Base-by-base conservation (phyloP, 352 stramenopile genomes). In the Pilasporangium apinafurcum region DNA sequence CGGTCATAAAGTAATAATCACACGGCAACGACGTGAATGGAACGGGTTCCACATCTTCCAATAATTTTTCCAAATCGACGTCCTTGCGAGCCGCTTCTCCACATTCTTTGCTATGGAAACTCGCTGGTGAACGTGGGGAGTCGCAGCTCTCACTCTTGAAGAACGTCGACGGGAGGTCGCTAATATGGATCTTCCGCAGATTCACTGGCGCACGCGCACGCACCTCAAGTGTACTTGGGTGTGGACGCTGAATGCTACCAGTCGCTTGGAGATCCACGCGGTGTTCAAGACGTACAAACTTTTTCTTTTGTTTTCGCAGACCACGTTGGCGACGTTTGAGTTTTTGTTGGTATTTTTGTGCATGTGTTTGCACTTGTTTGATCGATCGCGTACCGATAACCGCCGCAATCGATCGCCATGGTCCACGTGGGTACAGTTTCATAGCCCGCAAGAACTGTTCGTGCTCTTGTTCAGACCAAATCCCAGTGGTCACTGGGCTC, bases 331-430 rank as follows among this genome's bases (percentile, higher is more conserved):
- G 79, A 17, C 78, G 78, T 43, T 81, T 70, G 40, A 92, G 78
- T 56, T 92, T 92, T 52, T 90, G 72, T 45, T 86, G 75, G 60
- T 92, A 92, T 59, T 92, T 92, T 39, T 92, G 80, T 32, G 80
- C 80, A 40, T 92, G 80, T 4, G 80, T 88, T 58, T 88, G 80
- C 43, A 90, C 73, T 42, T 92, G 80, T 53, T 86, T 86, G 53
- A 90, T 84, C 13, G 75, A 85, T 21, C 77, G 72, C 50, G 80
- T 90, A 42, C 75, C 72, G 12, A 92, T 78, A 52, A 82, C 72
- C 28, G 70, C 68, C 3, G 80, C 74, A 38, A 92, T 88, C 10
- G 65, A 69, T 31, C 69, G 74, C 80, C 80, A 92, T 25, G 77
- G 76, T 16, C 77, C 75, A 20, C 68, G 72, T 6, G 76, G 76